Conservation (phyloP, 2,329 filamentous ascomycete genomes). For the Aspergillus hortae region DNA sequence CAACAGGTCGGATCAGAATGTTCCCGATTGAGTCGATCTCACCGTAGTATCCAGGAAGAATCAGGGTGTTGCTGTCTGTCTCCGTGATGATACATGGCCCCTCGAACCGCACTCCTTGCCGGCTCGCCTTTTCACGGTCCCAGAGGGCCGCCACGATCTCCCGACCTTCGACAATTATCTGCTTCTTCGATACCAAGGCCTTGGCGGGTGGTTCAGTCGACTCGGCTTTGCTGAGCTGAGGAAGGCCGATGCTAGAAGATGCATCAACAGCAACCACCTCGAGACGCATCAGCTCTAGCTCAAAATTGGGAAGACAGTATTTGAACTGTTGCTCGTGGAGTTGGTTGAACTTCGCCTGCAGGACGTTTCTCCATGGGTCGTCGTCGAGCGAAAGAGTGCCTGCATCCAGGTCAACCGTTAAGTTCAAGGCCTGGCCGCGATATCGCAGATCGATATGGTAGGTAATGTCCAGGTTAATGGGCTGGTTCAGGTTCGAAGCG, state of each 20-base stretch:
- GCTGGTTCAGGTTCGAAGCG: too few species aligned
- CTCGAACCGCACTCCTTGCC: conserved; percentile 37
- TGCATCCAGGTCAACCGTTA: conserved; percentile 34
- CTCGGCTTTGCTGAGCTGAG: conserved; percentile 27
- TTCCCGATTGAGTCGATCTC: conserved; percentile 49
- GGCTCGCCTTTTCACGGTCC: conserved; percentile 41
- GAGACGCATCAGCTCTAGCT: conserved; percentile 49
- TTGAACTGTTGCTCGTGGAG: conserved; percentile 47
- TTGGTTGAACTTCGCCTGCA: conserved; percentile 40
- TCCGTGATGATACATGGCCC: conserved; percentile 49
- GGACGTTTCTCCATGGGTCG: conserved; percentile 25
- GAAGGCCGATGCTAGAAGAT: conserved; percentile 41
- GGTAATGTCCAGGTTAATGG: neutral
- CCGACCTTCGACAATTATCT: conserved; percentile 38
- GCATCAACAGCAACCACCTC: conserved; percentile 44
- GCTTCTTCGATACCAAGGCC: conserved; percentile 34
- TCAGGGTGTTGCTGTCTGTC: conserved; percentile 52
- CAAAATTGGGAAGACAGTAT: conserved; percentile 42
- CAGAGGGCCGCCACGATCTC: conserved; percentile 42
- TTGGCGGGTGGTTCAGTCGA: conserved; percentile 27
- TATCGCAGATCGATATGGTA: conserved; percentile 49
- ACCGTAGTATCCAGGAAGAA: conserved; percentile 46
- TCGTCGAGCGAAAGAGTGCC: conserved; percentile 29
- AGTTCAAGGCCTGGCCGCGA: conserved; percentile 44
- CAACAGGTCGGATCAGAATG: conserved; percentile 45